Conservation (phyloP, 108 stramenopile genomes). For the Discostella stelligeroides region DNA sequence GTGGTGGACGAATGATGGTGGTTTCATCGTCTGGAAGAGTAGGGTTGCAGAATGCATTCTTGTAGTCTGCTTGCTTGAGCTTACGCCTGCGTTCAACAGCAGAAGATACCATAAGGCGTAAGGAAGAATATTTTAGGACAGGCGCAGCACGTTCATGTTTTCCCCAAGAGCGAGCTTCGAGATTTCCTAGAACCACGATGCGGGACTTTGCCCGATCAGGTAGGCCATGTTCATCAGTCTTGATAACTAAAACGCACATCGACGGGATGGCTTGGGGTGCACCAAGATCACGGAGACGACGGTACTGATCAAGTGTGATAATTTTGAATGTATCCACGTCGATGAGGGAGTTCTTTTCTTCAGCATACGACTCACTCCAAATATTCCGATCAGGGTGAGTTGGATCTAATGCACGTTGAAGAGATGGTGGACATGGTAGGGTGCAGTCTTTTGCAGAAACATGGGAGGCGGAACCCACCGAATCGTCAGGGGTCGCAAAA, state of each 20-base stretch:
- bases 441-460: too few species aligned
- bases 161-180: slow-evolving; percentile 12
- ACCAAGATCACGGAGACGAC: neutral
- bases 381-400: too few species aligned
- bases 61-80: slow-evolving; percentile 28
- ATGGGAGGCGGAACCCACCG: too few species aligned
- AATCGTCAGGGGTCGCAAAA: too few species aligned
- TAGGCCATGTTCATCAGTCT: neutral
- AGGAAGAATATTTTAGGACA: slow-evolving; percentile 1
- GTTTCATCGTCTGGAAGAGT: slow-evolving; percentile 9
- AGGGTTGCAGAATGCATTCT: slow-evolving; percentile 34
- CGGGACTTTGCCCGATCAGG: slow-evolving; percentile 11
- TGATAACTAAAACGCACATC: neutral
- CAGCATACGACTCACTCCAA: too few species aligned
- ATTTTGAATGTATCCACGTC: neutral
- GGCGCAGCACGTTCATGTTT: slow-evolving; percentile 22
- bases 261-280: slow-evolving; percentile 8
- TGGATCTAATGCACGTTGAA: too few species aligned
- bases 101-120: slow-evolving; percentile 6
- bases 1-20: too few species aligned
- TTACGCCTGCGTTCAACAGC: neutral
- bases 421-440: too few species aligned
- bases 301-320: slow-evolving; percentile 9
- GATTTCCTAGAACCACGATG: slow-evolving; percentile 25
- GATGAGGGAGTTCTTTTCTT: too few species aligned